phyloP scores from a whole-genome alignment of 345 rosid genomes.

The Psidium guajava region DNA sequence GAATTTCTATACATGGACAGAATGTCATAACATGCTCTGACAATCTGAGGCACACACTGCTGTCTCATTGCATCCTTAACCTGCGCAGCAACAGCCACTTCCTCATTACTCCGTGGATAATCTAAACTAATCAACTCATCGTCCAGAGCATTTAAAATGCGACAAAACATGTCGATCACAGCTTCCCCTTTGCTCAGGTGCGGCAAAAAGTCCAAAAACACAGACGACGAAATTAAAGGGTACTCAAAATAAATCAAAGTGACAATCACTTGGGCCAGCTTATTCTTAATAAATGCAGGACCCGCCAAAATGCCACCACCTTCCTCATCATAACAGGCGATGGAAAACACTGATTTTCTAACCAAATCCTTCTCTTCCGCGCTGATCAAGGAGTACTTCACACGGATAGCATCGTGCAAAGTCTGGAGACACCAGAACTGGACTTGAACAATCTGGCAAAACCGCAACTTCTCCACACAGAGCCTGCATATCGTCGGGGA shows the following conservation, averaged over 20 bases:
- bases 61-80: constrained; percentile 97
- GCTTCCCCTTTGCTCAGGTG: constrained; percentile 49
- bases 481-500: constrained; percentile 35
- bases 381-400: constrained; percentile 42
- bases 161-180: constrained; percentile 88
- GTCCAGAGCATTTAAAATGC: constrained; percentile 80
- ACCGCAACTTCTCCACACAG: constrained; percentile 63
- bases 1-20: constrained; percentile 51
- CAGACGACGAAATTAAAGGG: constrained; percentile 68
- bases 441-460: constrained; percentile 53
- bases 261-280: constrained; percentile 89
- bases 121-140: constrained; percentile 90
- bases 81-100: constrained; percentile 50
- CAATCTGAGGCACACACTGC: constrained; percentile 86
- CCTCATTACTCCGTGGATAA: constrained; percentile 60
- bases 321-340: constrained; percentile 56
- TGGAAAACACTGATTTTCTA: constrained; percentile 53
- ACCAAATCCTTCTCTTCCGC: constrained; percentile 47
- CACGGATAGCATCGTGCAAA: constrained; percentile 55
- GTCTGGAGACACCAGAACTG: constrained; percentile 98
- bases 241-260: constrained; percentile 87
- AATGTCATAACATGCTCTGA: constrained; percentile 75
- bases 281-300: constrained; percentile 76
- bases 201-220: constrained; percentile 63
- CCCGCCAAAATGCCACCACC: constrained; percentile 44